These are phyloP conservation scores for Talaromyces rugulosus DNA, from an alignment of 2,329 filamentous ascomycete species.

Conservation along the genomic window DNA sequence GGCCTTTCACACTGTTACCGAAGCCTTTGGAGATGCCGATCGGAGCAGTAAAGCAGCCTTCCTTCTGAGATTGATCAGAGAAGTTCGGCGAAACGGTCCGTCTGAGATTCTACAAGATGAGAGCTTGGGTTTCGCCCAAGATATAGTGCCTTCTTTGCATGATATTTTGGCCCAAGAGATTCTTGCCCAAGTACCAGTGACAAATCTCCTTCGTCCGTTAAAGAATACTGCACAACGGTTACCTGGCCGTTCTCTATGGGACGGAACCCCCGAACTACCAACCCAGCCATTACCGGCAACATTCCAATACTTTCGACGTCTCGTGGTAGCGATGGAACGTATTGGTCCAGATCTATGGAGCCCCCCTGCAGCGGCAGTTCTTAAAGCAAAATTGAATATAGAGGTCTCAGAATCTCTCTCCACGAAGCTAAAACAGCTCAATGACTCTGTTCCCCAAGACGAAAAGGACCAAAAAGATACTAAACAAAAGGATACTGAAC, in stretches of 20 bases:
- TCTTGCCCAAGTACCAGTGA: constrained; percentile 37
- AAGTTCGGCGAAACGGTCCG: constrained; percentile 66
- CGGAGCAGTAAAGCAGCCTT: constrained; percentile 56
- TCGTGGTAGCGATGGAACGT: constrained; percentile 64
- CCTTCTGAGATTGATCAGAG: constrained; percentile 67
- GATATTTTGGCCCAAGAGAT: constrained; percentile 55
- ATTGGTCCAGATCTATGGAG: constrained; percentile 80
- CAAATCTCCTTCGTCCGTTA: constrained; percentile 35
- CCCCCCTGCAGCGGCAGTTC: constrained; percentile 55
- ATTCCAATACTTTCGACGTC: constrained; percentile 66
- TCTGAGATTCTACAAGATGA: constrained; percentile 37
- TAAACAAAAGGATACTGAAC: constrained; percentile 4
- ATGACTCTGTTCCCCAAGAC: constrained; percentile 7
- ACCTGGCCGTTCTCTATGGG: constrained; percentile 69
- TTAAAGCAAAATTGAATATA: constrained; percentile 58
- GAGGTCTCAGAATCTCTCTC: constrained; percentile 39
- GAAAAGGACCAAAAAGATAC: constrained; percentile 4
- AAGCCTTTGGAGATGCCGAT: constrained; percentile 43
- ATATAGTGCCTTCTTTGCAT: constrained; percentile 63
- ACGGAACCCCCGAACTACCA: constrained; percentile 70
- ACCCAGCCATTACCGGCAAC: constrained; percentile 70
- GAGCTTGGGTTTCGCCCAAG: constrained; percentile 51
- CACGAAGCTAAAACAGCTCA: constrained; percentile 21
- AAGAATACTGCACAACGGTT: constrained; percentile 39
- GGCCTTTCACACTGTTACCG: constrained; percentile 39